Evolutionary conservation across 2,329 filamentous ascomycete genomes (phyloP).

Genomic region (Chrysoporthe puriensis): DNA sequence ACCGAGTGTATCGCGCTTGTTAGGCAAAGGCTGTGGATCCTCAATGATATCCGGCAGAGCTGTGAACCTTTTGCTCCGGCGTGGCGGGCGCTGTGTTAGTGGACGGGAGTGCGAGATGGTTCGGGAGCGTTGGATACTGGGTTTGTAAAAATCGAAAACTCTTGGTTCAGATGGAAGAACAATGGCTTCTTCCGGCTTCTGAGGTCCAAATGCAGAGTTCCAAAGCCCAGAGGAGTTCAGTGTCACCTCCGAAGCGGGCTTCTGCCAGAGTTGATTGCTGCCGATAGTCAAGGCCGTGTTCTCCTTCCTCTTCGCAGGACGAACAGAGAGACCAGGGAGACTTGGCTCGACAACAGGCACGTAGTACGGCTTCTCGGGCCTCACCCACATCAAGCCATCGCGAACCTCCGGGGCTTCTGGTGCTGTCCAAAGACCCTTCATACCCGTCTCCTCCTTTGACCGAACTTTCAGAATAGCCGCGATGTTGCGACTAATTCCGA

Average conservation of each 20-base stretch:
- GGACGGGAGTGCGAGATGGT: slow-evolving; percentile 42
- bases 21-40: slow-evolving; percentile 60
- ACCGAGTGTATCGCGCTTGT: slow-evolving; percentile 62
- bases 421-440: slow-evolving; percentile 36
- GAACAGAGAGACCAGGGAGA: slow-evolving; percentile 40
- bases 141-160: slow-evolving; percentile 24
- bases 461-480: slow-evolving; percentile 28
- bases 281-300: slow-evolving; percentile 40
- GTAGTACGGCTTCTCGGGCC: slow-evolving; percentile 27
- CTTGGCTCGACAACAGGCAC: slow-evolving; percentile 25
- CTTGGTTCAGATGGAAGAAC: slow-evolving; percentile 7
- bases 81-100: slow-evolving; percentile 55
- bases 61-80: slow-evolving; percentile 60
- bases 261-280: slow-evolving; percentile 46
- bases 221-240: slow-evolving; percentile 37
- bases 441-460: slow-evolving; percentile 11
- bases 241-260: slow-evolving; percentile 32
- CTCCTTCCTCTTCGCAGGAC: slow-evolving; percentile 42
- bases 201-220: slow-evolving; percentile 27
- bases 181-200: slow-evolving; percentile 8
- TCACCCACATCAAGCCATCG: slow-evolving; percentile 35
- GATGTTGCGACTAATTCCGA: slow-evolving; percentile 31
- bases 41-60: slow-evolving; percentile 66
- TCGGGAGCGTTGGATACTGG: slow-evolving; percentile 31
- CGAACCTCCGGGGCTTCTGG: slow-evolving; percentile 15